Percentiles rank a stretch among this genome's conserved stretches.
Conservation (phyloP, 352 stramenopile genomes). For the Ochromonadaceae sp. region DNA sequence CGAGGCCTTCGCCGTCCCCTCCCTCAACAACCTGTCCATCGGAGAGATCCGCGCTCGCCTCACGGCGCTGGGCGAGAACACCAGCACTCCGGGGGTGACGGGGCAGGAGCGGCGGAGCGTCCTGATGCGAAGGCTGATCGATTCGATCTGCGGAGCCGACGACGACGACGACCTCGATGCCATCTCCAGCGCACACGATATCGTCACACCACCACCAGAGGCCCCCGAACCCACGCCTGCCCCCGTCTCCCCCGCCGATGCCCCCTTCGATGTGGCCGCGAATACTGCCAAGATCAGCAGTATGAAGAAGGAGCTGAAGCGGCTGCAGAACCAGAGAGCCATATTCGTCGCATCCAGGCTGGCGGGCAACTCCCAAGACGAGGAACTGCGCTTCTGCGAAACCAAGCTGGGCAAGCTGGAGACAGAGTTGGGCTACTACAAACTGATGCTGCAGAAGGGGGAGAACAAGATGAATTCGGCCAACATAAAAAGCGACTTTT, state of each 20-base stretch:
- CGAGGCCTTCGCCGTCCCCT: background rate
- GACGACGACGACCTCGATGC: too few species aligned
- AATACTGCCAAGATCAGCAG: background rate
- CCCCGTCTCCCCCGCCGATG: background rate
- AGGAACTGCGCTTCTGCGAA: background rate
- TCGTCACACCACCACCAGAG: too few species aligned
- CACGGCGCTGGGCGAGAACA: background rate
- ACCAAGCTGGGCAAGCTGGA: background rate
- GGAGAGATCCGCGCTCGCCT: conserved; percentile 1
- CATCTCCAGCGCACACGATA: too few species aligned
- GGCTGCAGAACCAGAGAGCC: conserved; percentile 2
- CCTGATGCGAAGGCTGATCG: background rate
- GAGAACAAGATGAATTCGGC: background rate
- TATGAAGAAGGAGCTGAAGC: conserved; percentile 8
- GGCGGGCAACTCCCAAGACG: background rate
- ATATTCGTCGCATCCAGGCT: background rate
- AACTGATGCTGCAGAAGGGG: background rate
- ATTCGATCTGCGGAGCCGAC: background rate
- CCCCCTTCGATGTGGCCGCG: background rate
- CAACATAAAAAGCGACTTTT: background rate
- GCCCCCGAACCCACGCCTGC: too few species aligned
- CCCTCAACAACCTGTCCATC: conserved; percentile 1
- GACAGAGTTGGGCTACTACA: background rate
- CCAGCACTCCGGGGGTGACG: background rate
- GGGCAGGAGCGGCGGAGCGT: background rate